Percentiles rank a stretch among this genome's conserved stretches.
phyloP scores from a whole-genome alignment of 257 asterid genomes.

The Sherardia arvensis region DNA sequence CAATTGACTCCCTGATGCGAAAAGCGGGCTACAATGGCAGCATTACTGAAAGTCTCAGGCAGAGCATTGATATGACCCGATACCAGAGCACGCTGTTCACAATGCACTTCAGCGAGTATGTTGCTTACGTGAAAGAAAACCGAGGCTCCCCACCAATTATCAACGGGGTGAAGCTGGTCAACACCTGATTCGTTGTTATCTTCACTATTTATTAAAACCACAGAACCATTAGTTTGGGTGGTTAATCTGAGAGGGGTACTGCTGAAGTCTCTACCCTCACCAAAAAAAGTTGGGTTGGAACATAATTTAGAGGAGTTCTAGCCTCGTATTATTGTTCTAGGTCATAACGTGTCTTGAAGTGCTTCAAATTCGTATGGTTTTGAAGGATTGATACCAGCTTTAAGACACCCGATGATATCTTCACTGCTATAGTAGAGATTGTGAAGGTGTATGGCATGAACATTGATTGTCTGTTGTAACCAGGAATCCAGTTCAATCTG shows the following conservation, averaged over 20 bases:
- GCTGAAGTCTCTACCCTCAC: background rate
- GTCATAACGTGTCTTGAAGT: background rate
- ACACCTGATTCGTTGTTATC: slow-evolving; percentile 20
- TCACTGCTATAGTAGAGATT: slow-evolving; percentile 4
- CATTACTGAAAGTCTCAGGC: slow-evolving; percentile 49
- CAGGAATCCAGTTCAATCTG: background rate
- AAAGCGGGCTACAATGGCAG: slow-evolving; percentile 72
- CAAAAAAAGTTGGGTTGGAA: slow-evolving; percentile 7
- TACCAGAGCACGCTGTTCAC: slow-evolving; percentile 84
- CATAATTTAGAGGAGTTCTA: slow-evolving; percentile 7
- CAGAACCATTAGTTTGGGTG: slow-evolving; percentile 12
- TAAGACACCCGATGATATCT: background rate
- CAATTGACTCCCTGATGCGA: slow-evolving; percentile 73
- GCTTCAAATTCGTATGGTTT: slow-evolving; percentile 18
- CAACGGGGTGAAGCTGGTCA: slow-evolving; percentile 51
- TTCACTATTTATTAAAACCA: slow-evolving; percentile 18
- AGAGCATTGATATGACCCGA: slow-evolving; percentile 54
- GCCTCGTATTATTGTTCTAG: slow-evolving; percentile 11
- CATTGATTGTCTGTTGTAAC: background rate
- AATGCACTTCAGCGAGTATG: slow-evolving; percentile 69
- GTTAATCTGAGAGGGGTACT: slow-evolving; percentile 16
- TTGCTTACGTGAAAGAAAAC: slow-evolving; percentile 55
- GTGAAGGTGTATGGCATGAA: slow-evolving; percentile 1
- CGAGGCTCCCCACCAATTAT: slow-evolving; percentile 72
- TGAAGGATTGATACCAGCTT: slow-evolving; percentile 1